These are phyloP conservation scores for Ballota nigra DNA, from an alignment of 257 asterid genomes.

Conservation along the genomic window DNA sequence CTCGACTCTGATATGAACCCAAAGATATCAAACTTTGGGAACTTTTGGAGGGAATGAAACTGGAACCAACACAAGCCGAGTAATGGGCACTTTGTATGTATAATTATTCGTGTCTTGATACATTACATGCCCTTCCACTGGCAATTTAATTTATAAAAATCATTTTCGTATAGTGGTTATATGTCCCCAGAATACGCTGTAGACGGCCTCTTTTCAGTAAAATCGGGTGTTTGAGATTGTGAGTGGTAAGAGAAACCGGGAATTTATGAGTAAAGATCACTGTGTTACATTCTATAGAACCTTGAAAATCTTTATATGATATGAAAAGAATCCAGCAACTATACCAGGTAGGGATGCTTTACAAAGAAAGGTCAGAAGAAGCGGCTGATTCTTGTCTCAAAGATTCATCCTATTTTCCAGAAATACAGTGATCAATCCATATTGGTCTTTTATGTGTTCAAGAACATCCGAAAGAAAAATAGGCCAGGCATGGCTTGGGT, in stretches of 20 bases:
- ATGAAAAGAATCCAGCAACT: background rate
- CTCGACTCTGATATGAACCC: constrained; percentile 23
- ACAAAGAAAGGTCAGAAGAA: constrained; percentile 9
- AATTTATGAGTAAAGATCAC: constrained; percentile 22
- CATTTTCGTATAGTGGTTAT: background rate
- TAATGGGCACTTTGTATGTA: constrained; percentile 24
- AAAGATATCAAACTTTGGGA: constrained; percentile 51
- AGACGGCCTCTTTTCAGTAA: constrained; percentile 34
- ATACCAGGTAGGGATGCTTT: constrained; percentile 33
- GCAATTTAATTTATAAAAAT: background rate
- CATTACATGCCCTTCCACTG: background rate
- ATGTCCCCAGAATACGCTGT: background rate
- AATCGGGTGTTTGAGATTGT: constrained; percentile 35
- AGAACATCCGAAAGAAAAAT: too few relatives aligned
- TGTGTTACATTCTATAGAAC: background rate
- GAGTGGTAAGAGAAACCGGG: constrained; percentile 30
- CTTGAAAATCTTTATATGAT: background rate
- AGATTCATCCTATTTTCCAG: too few relatives aligned
- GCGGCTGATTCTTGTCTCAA: too few relatives aligned
- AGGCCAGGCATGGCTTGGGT: too few relatives aligned
- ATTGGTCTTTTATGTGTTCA: too few relatives aligned
- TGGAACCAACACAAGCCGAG: constrained; percentile 14
- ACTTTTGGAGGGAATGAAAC: constrained; percentile 36
- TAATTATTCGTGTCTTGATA: background rate
- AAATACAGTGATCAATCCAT: too few relatives aligned